phyloP scores from a whole-genome alignment of 2,329 filamentous ascomycete species.

The Corinectria fuckeliana region DNA sequence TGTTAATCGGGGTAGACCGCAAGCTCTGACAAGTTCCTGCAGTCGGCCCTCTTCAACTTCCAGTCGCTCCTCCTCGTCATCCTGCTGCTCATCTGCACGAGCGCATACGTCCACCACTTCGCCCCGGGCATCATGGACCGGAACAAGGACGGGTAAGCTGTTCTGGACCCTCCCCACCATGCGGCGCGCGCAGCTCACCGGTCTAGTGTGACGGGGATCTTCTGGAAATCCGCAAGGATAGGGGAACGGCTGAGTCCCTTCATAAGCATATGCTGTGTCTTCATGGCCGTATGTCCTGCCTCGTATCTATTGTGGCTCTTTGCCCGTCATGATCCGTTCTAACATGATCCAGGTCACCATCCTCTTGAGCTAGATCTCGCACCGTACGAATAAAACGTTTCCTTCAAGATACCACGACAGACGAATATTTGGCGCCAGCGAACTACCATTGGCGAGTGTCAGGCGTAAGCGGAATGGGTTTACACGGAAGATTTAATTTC shows the following conservation, averaged over 20 bases:
- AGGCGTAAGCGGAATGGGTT: slow-evolving; percentile 16
- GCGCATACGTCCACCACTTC: slow-evolving; percentile 89
- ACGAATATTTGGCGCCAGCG: slow-evolving; percentile 24
- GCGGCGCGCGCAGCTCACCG: slow-evolving; percentile 20
- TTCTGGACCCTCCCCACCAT: not conserved
- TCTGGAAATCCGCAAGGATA: slow-evolving; percentile 95
- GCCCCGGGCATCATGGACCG: slow-evolving; percentile 90
- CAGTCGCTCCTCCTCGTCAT: slow-evolving; percentile 94
- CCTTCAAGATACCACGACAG: slow-evolving; percentile 32
- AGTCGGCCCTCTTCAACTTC: slow-evolving; percentile 99
- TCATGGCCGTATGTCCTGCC: slow-evolving; percentile 79
- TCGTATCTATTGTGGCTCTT: not conserved
- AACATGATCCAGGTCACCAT: slow-evolving; percentile 42
- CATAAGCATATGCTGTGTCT: slow-evolving; percentile 88
- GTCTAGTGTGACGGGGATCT: slow-evolving; percentile 76
- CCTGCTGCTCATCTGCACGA: slow-evolving; percentile 94
- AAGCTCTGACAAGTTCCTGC: slow-evolving; percentile 24
- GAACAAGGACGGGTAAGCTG: slow-evolving; percentile 83
- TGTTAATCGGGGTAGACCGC: not conserved
- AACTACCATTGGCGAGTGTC: slow-evolving; percentile 11
- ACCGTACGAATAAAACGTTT: slow-evolving; percentile 17
- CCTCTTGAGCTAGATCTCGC: slow-evolving; percentile 45
- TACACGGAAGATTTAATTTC: slow-evolving; percentile 1
- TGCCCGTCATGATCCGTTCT: not conserved
- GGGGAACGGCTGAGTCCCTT: slow-evolving; percentile 95